Conservation (phyloP, 179 eudicot species). For the Carnegiea gigantea region DNA sequence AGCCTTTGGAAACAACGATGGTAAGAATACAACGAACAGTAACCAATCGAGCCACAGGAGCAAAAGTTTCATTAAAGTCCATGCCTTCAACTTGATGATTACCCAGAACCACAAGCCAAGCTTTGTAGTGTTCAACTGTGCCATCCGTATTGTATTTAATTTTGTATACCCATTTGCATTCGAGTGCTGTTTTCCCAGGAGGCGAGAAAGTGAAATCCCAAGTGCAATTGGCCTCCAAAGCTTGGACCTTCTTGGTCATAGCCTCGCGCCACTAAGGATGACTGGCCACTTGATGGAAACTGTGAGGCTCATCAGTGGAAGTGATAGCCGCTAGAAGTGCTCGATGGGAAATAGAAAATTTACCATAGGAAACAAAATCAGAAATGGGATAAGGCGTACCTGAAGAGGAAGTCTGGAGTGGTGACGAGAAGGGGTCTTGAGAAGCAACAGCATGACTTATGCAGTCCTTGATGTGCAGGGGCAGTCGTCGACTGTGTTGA, state of each 20-base stretch:
- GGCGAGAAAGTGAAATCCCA: background rate
- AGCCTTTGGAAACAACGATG: background rate
- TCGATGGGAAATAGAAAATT: too few relatives aligned
- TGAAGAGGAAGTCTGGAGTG: background rate
- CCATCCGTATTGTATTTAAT: background rate
- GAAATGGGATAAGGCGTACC: background rate
- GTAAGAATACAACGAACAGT: background rate
- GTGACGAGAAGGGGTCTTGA: background rate
- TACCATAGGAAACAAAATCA: too few relatives aligned
- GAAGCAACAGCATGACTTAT: background rate
- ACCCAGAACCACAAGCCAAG: too few relatives aligned
- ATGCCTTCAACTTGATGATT: too few relatives aligned
- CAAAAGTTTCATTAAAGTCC: too few relatives aligned
- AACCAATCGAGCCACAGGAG: background rate
- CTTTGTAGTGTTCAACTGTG: background rate
- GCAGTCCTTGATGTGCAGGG: background rate
- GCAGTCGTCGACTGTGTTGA: background rate
- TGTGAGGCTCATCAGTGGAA: too few relatives aligned
- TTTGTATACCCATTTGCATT: background rate
- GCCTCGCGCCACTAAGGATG: background rate
- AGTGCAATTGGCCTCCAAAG: too few relatives aligned
- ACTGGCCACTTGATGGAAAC: too few relatives aligned
- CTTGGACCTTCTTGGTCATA: background rate
- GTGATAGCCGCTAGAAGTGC: background rate
- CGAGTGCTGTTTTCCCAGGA: background rate